Base-by-base conservation (phyloP, 495 filamentous ascomycete genomes). In the Aspergillus olivimuriae region DNA sequence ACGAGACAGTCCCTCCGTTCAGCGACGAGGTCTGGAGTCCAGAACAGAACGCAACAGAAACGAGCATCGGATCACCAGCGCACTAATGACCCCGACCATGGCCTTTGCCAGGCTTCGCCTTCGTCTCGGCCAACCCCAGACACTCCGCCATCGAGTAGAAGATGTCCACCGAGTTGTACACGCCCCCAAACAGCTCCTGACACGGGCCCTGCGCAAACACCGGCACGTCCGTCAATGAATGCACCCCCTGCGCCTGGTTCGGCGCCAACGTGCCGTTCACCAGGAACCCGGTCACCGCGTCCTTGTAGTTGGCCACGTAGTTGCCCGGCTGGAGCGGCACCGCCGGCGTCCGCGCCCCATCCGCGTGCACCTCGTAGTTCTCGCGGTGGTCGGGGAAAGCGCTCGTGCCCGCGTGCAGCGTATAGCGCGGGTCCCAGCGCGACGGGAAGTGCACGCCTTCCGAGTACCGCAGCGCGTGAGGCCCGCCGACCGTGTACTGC, bases 361-460 rank as follows among this genome's bases (percentile, higher is more conserved):
- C 59, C 53, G 69, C 69, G 57, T 80, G 75, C 14, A 83, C 80
- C 39, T 70, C 66, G 64, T 77, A 88, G 47, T 80, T 69, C 66
- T 87, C 84, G 11, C 82, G 69, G 43, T 72, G 73, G 53, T 88
- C 84, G 0, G 84, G 84, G 55, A 74, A 73, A 6, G 78, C 82
- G 39, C 70, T 70, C 30, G 82, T 50, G 11, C 82, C 83, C 7
- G 78, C 69, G 34, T 81, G 82, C 16, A 88, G 70, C 11, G 83
- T 79, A 64, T 88, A 88, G 7, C 84, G 76, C 28, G 84, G 84
- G 52, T 84, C 81, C 84, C 84, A 87, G 66, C 82, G 84, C 23
- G 73, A 60, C 20, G 84, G 84, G 69, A 88, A 88, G 60, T 83
- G 72, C 9, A 74, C 67, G 12, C 79, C 80, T 6, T 82, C 80